Base-by-base conservation (phyloP, 352 stramenopile species). In the Globisporangium spinosum region DNA sequence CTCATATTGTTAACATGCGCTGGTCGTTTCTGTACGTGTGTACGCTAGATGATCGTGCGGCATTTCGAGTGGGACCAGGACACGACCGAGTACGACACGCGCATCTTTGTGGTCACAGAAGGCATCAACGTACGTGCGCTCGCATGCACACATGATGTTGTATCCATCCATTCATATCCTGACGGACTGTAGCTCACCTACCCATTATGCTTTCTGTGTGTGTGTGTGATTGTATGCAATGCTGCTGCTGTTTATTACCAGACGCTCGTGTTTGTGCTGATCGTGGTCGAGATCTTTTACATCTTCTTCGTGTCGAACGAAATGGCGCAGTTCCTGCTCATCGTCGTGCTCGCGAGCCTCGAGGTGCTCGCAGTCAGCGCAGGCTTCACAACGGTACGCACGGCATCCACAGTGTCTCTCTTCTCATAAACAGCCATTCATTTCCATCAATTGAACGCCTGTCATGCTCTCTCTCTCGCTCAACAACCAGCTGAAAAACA, bases 251-350 rank as follows among this genome's bases (percentile, higher is more conserved):
- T 38, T 90, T 91, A 47, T 53, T 86, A 45, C 43, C 15, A 51
- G 43, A 51, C 43, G 43, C 43, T 51, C 27, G 87, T 82, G 62
- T 80, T 91, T 58, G 74, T 87, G n/a, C 62, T 93, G 54, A 89
- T 95, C 43, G 56, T 86, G 56, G 78, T 94, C 63, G 87, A 95
- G 69, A 77, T 91, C 27, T 95, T 94, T 65, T 91, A 85, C 73
- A 90, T 94, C 67, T 95, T 93, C 70, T 94, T 94, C 62, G 74
- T 79, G 12, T 81, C 76, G 58, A 88, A 82, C 64, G 60, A 74
- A 8, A 69, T 92, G 64, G 87, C 87, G 49, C 73, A 77, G 17
- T 87, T 89, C 34, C 67, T 94, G 55, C 70, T 95, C 3, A 56
- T 91, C n/a, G 78, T 89, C 23, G 72, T 88, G 0, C 84, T 94